Conservation (phyloP, 2,329 filamentous ascomycete genomes). For the Kalmusia sp. region DNA sequence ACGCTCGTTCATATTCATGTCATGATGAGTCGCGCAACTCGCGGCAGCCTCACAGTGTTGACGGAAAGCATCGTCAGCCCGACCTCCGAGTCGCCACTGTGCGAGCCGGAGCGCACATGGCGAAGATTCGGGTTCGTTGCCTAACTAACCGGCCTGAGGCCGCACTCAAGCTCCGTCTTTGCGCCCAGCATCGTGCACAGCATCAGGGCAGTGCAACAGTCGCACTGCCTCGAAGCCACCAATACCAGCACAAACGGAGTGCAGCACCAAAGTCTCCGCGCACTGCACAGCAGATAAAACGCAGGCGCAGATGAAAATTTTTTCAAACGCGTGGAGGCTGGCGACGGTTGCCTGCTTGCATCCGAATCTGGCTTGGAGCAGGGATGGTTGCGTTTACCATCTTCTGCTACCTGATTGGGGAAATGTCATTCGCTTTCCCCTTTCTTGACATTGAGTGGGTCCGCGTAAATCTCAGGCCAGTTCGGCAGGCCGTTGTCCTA, state of each 20-base stretch:
- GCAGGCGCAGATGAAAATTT: slow-evolving; percentile 3
- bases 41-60: neutral
- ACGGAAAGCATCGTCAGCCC: neutral
- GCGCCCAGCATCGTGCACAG: neutral
- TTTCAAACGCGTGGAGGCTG: neutral
- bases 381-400: neutral
- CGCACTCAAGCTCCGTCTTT: neutral
- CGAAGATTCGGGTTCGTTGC: neutral
- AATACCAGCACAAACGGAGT: neutral
- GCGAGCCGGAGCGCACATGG: neutral
- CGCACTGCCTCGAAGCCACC: slow-evolving; percentile 6
- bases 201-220: slow-evolving; percentile 1
- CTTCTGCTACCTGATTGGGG: neutral
- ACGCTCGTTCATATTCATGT: no score
- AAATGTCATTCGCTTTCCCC: no score
- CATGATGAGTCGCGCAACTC: neutral
- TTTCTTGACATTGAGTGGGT: neutral
- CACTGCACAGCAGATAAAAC: neutral
- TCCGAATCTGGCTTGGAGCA: neutral
- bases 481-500: neutral
- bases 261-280: neutral
- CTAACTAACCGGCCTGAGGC: neutral
- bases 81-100: neutral
- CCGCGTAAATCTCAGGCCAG: neutral
- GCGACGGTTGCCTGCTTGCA: slow-evolving; percentile 2